A percentile compares a stretch with the other conserved stretches of the same genome.
These are phyloP conservation scores for Sporothrix brasiliensis DNA, from an alignment of 2,329 filamentous ascomycete species.

Conservation along the genomic window DNA sequence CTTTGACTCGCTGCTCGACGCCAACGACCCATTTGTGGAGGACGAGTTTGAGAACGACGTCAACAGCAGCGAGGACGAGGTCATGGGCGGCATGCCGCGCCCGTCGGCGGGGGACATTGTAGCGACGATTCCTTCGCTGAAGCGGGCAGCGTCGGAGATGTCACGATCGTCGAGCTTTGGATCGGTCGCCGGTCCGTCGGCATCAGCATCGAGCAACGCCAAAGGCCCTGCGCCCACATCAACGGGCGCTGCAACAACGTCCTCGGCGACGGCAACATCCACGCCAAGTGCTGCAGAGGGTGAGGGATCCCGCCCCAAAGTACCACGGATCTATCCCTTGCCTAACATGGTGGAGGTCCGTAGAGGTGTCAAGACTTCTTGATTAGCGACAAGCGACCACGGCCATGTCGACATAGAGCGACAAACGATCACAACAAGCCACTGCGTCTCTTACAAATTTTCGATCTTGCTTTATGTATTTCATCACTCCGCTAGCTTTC, in stretches of 20 bases:
- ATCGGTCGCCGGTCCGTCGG: constrained; percentile 40
- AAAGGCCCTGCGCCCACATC: constrained; percentile 31
- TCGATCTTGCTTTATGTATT: too few species aligned
- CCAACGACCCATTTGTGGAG: constrained; percentile 31
- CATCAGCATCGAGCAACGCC: constrained; percentile 28
- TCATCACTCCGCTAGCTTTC: too few species aligned
- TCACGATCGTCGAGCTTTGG: constrained; percentile 53
- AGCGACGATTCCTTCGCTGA: constrained; percentile 48
- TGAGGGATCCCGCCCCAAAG: constrained; percentile 41
- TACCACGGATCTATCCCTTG: constrained; percentile 47
- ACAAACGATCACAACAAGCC: too few species aligned
- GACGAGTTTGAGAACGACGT: constrained; percentile 26
- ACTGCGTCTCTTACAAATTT: too few species aligned
- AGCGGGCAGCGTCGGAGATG: constrained; percentile 58
- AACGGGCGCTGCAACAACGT: constrained; percentile 33
- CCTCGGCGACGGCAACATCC: constrained; percentile 35
- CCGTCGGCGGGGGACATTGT: constrained; percentile 55
- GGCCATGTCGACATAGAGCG: too few species aligned
- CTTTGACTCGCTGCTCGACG: constrained; percentile 56
- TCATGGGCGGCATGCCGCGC: constrained; percentile 34
- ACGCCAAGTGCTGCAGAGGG: constrained; percentile 33
- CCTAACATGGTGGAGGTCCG: constrained; percentile 46
- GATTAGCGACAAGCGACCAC: not conserved
- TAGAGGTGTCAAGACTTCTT: constrained; percentile 40
- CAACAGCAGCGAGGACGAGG: constrained; percentile 35